These are phyloP conservation scores for Suhomyces choctaworum DNA, from an alignment of 1,139 yeast genomes.

Conservation along the genomic window DNA sequence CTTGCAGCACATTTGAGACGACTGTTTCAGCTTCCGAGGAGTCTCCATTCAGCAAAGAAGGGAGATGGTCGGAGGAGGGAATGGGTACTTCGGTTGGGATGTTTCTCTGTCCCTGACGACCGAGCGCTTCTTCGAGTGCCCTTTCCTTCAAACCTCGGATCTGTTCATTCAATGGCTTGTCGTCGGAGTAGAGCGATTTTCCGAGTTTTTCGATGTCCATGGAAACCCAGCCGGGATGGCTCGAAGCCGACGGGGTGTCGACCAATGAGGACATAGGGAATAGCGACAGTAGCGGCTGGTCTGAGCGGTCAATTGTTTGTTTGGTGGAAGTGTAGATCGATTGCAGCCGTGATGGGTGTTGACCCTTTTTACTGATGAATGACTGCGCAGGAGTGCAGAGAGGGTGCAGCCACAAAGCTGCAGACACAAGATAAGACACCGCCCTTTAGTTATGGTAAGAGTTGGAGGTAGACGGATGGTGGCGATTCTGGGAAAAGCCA, in stretches of 20 bases:
- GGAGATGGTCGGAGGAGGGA: too few relatives aligned
- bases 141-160: slow-evolving; percentile 39
- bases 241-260: slow-evolving; percentile 2
- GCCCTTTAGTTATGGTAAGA: too few relatives aligned
- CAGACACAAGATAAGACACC: too few relatives aligned
- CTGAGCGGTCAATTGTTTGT: too few relatives aligned
- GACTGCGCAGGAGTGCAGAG: slow-evolving; percentile 4
- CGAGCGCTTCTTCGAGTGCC: slow-evolving; percentile 43
- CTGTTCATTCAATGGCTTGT: slow-evolving; percentile 44
- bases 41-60: too few relatives aligned
- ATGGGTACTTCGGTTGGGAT: too few relatives aligned
- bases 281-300: neutral
- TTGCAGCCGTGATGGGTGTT: slow-evolving; percentile 4
- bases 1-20: too few relatives aligned
- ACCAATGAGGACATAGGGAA: slow-evolving; percentile 8
- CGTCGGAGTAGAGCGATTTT: slow-evolving; percentile 47
- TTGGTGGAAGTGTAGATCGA: too few relatives aligned
- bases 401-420: too few relatives aligned
- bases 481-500: too few relatives aligned
- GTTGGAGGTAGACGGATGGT: too few relatives aligned
- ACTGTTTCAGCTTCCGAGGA: neutral
- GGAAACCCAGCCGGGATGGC: slow-evolving; percentile 48
- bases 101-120: too few relatives aligned
- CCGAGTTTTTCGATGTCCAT: slow-evolving; percentile 52
- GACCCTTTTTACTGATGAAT: slow-evolving; percentile 5